These are phyloP conservation scores for Rubia balearica DNA, from an alignment of 305 asterid genomes.

Conservation along the genomic window DNA sequence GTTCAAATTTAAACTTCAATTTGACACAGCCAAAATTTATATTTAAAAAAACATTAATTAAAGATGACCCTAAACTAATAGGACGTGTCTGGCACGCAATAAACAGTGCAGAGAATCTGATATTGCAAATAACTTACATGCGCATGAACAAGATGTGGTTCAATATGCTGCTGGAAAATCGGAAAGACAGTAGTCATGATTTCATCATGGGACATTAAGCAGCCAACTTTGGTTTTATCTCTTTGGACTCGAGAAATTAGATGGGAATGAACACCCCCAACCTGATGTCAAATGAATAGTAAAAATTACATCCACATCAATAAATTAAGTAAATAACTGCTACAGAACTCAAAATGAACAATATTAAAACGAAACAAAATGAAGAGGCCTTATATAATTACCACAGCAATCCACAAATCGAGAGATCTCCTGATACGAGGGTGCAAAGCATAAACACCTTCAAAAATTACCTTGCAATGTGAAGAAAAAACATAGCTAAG, in stretches of 20 bases:
- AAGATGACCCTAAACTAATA: neutral
- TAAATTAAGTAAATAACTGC: conserved; percentile 9
- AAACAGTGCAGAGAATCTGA: neutral
- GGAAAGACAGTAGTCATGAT: conserved; percentile 95
- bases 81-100: neutral
- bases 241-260: conserved; percentile 96
- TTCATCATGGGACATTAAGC: conserved; percentile 88
- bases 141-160: conserved; percentile 99
- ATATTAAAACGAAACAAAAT: neutral
- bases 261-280: conserved; percentile 99
- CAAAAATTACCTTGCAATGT: conserved; percentile 74
- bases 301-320: conserved; percentile 24
- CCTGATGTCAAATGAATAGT: conserved; percentile 45
- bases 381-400: conserved; percentile 35
- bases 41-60: too few species aligned
- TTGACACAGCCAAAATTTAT: neutral
- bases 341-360: conserved; percentile 3
- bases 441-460: conserved; percentile 99
- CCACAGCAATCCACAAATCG: conserved; percentile 98
- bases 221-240: conserved; percentile 87
- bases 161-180: conserved; percentile 96
- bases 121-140: conserved; percentile 53
- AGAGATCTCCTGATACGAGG: conserved; percentile 82
- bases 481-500: conserved; percentile 3
- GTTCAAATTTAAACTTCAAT: neutral